Evolutionary conservation across 2,329 filamentous ascomycete genomes (phyloP).

Genomic region (Fusarium virguliforme): DNA sequence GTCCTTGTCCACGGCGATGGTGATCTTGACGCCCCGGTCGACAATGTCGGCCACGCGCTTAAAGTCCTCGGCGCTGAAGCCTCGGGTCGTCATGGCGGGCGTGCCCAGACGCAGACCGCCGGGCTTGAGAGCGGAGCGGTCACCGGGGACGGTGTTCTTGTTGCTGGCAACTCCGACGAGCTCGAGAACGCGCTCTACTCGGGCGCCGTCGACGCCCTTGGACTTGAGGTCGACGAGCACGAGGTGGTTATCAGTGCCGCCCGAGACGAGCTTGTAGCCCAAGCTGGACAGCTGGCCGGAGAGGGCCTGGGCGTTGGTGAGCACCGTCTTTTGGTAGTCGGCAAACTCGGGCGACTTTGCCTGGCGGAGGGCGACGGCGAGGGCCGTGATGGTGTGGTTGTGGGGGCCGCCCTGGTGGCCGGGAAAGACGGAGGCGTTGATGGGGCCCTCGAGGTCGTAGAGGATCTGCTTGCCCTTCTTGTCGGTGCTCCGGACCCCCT

Average conservation of each 20-base stretch:
- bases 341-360: constrained; percentile 89
- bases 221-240: constrained; percentile 91
- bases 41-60: constrained; percentile 85
- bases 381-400: constrained; percentile 97
- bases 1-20: constrained; percentile 79
- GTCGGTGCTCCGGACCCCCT: constrained; percentile 87
- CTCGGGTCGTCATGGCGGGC: constrained; percentile 95
- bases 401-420: constrained; percentile 97
- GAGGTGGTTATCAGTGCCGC: constrained; percentile 95
- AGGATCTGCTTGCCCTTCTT: constrained; percentile 81
- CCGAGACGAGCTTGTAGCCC: constrained; percentile 89
- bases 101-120: constrained; percentile 92
- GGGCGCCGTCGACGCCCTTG: constrained; percentile 86
- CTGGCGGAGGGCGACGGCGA: constrained; percentile 93
- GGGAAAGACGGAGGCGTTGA: constrained; percentile 96
- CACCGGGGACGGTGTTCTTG: constrained; percentile 97
- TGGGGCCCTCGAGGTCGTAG: constrained; percentile 91
- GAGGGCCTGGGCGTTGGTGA: constrained; percentile 89
- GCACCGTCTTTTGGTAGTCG: constrained; percentile 88
- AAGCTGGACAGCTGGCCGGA: constrained; percentile 76
- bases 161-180: constrained; percentile 93
- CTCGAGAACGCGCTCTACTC: constrained; percentile 89
- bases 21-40: constrained; percentile 83
- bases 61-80: constrained; percentile 88
- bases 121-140: constrained; percentile 90